A percentile compares a stretch with the other conserved stretches of the same genome.
Conservation (phyloP, 208 protist genomes). For the Leishmania mexicana region DNA sequence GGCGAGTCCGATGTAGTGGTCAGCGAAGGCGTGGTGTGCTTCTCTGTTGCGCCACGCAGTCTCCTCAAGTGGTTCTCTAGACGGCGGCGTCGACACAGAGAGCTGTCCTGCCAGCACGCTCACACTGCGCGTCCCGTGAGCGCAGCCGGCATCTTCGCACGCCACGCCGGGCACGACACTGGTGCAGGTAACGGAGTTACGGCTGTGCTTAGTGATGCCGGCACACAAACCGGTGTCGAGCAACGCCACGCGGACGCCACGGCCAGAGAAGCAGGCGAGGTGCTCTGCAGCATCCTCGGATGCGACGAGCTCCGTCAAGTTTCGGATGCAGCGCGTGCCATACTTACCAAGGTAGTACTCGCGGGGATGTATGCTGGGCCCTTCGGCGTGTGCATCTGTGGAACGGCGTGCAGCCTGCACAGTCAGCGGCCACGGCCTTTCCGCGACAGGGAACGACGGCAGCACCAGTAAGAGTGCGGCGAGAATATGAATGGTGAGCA, state of each 20-base stretch:
- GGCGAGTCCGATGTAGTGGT: slow-evolving; percentile 87
- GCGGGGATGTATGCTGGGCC: slow-evolving; percentile 10
- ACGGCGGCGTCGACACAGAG: neutral
- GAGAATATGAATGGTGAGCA: neutral
- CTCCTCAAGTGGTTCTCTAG: neutral
- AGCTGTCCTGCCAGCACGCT: slow-evolving; percentile 88
- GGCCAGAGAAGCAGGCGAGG: slow-evolving; percentile 34
- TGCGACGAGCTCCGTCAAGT: neutral
- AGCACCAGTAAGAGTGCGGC: neutral
- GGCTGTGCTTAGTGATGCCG: slow-evolving; percentile 20
- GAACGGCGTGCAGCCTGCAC: neutral
- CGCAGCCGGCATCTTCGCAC: slow-evolving; percentile 78
- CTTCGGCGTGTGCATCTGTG: neutral
- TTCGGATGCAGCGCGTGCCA: slow-evolving; percentile 8
- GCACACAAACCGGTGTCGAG: slow-evolving; percentile 62
- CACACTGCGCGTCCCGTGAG: slow-evolving; percentile 98
- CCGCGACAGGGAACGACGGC: neutral
- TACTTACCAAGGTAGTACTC: slow-evolving; percentile 30
- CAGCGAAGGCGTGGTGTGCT: slow-evolving; percentile 1
- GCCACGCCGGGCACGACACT: slow-evolving; percentile 63
- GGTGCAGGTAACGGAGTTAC: slow-evolving; percentile 39
- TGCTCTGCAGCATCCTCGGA: neutral
- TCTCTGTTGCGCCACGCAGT: neutral
- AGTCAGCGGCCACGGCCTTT: neutral
- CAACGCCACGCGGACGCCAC: slow-evolving; percentile 60